Percentiles rank a stretch among this genome's conserved stretches.
Conservation (phyloP, 1,284 basidiomycete genomes). For the Lignosus rhinocerotis region DNA sequence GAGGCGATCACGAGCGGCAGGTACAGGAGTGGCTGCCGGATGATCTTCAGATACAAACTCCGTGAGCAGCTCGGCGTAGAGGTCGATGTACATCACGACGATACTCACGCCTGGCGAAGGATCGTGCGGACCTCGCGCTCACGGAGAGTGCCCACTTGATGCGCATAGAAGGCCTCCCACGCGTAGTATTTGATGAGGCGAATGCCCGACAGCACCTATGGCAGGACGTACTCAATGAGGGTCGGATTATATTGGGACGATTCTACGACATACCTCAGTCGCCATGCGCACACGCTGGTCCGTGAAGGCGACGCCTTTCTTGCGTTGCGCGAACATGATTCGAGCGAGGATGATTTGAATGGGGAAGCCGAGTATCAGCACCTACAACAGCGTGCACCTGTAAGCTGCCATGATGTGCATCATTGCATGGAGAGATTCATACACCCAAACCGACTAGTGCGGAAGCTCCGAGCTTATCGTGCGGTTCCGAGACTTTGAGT, state of each 20-base stretch:
- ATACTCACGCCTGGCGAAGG: conserved; percentile 48
- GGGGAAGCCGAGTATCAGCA: conserved; percentile 61
- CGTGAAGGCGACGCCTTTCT: conserved; percentile 69
- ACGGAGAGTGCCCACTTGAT: conserved; percentile 52
- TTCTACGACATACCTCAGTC: conserved; percentile 46
- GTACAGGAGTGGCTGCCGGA: conserved; percentile 52
- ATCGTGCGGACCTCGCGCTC: conserved; percentile 54
- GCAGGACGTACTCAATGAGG: not conserved
- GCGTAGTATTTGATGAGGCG: conserved; percentile 62
- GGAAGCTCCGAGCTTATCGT: conserved; percentile 60
- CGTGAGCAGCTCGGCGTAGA: no score
- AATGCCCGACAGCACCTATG: conserved; percentile 60
- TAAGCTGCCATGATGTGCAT: not conserved
- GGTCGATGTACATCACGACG: not conserved
- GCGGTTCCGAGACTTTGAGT: conserved; percentile 17
- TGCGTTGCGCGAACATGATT: conserved; percentile 63
- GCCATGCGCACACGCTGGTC: conserved; percentile 70
- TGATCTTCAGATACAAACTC: conserved; percentile 43
- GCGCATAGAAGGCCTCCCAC: conserved; percentile 64
- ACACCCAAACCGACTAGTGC: conserved; percentile 73
- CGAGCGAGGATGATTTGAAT: conserved; percentile 63
- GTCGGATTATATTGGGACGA: not conserved
- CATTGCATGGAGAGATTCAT: conserved; percentile 24
- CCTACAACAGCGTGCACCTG: conserved; percentile 28
- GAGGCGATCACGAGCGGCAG: conserved; percentile 53